Conservation (phyloP, 2,329 filamentous ascomycete genomes). For the Cladophialophora carrionii region DNA sequence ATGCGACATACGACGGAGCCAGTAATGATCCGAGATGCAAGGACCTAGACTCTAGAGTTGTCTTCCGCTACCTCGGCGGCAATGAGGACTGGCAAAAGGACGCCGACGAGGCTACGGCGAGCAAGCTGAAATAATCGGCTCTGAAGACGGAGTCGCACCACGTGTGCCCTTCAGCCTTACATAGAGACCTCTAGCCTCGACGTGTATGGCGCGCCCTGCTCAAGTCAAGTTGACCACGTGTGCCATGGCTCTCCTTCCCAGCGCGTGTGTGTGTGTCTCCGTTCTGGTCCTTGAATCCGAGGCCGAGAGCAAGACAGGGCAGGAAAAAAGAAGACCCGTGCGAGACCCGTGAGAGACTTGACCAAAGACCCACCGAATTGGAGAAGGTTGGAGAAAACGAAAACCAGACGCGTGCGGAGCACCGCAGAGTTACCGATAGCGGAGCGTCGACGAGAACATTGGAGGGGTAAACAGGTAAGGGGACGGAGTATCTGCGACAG, state of each 20-base stretch:
- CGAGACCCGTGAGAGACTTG: background rate
- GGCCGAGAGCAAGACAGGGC: too few species aligned
- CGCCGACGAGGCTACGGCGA: constrained; percentile 28
- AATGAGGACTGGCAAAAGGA: constrained; percentile 43
- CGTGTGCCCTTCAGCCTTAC: constrained; percentile 2
- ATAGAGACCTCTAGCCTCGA: background rate
- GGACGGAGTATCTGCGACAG: background rate
- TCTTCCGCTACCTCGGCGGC: constrained; percentile 56
- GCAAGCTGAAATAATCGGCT: constrained; percentile 21
- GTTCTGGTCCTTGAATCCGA: background rate
- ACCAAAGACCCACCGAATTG: constrained; percentile 7
- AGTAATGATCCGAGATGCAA: constrained; percentile 56
- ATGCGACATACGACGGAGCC: constrained; percentile 58
- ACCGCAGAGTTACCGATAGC: constrained; percentile 5
- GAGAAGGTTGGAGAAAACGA: constrained; percentile 17
- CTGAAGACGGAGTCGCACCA: background rate
- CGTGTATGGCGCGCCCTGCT: background rate
- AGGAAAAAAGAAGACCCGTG: background rate
- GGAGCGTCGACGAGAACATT: constrained; percentile 12
- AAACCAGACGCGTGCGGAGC: background rate
- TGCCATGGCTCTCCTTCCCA: background rate
- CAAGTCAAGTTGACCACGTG: too few species aligned
- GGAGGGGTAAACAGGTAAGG: constrained; percentile 14
- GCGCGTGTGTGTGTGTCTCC: background rate
- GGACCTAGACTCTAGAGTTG: constrained; percentile 61